phyloP scores from a whole-genome alignment of 169 alveolate genomes.

The Eimeria necatrix region DNA sequence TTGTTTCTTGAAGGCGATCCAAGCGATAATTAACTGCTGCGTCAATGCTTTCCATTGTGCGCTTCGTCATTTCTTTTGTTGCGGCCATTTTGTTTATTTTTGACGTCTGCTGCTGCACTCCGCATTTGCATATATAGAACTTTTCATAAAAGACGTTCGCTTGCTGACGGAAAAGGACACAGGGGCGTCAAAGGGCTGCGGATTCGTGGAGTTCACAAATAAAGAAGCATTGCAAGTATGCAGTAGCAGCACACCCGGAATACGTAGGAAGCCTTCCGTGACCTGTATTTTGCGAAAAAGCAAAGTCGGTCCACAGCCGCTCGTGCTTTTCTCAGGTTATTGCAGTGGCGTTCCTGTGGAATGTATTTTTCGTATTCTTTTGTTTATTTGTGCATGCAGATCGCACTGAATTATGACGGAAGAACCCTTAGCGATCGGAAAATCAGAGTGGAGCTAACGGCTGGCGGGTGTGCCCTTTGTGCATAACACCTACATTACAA shows the following conservation, averaged over 20 bases:
- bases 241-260: neutral
- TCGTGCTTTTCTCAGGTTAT: neutral
- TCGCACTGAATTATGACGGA: slow-evolving; percentile 43
- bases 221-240: slow-evolving; percentile 69
- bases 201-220: slow-evolving; percentile 72
- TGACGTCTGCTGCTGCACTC: neutral
- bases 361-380: neutral
- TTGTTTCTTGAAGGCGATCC: neutral
- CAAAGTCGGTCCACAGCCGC: neutral
- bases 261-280: too few relatives aligned
- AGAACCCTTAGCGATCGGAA: slow-evolving; percentile 10
- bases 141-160: slow-evolving; percentile 54
- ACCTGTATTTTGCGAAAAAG: neutral
- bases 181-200: slow-evolving; percentile 74
- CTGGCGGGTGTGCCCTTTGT: slow-evolving; percentile 2
- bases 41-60: neutral
- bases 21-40: neutral
- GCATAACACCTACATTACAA: neutral
- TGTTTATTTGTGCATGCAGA: neutral
- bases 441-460: slow-evolving; percentile 38
- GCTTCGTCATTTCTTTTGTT: neutral
- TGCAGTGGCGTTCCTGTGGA: neutral
- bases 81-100: neutral
- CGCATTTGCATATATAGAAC: neutral
- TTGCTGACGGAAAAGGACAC: slow-evolving; percentile 60